Evolutionary conservation across 495 filamentous ascomycete species (phyloP), one percentile per base, ranked within the genome.

Genomic region (Bacidia gigantensis): DNA sequence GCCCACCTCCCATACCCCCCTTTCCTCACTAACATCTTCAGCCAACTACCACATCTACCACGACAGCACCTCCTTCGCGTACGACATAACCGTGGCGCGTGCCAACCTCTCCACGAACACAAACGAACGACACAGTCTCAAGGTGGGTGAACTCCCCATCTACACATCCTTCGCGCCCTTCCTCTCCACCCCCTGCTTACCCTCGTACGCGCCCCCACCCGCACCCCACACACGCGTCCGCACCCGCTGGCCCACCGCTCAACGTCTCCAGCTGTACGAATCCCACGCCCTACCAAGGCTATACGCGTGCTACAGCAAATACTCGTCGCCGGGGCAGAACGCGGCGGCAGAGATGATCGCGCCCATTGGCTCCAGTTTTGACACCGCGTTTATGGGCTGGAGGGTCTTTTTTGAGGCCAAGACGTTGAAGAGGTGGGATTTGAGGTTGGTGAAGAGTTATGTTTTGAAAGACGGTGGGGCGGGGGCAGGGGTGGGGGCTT

Each of bases 371-470:
- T 65, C 62, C 24, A 58, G 26, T 1, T 58, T 67, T 2, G 60
- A 64, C 0, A 21, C 51, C 5, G 77, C 76, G 5, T 65, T 74
- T 24, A 56, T 23, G 0, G 60, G 60, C 0, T 84, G 85, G 60
- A 65, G 68, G 56, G n/a, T 43, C 0, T 78, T 79, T 57, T 87
- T 86, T 64, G 53, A 62, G 11, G 56, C 63, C 2, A 74, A 80
- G 58, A 77, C 78, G 0, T 73, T 75, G 1, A 65, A 72, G 11
- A 50, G 62, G 7, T 87, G 82, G 83, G 67, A 74, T 0, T 53
- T 77, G 25, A 69, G 79, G 26, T 42, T 55, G 29, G 29, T 14
- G 14, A 35, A 14, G 5, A 14, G 5, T 35, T 35, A 35, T 35
- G 14, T 7, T 35, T n/a, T 5, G 29, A 14, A 35, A 35, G 29